These are phyloP conservation scores for Hemileccinum hortonii DNA, from an alignment of 1,284 basidiomycete genomes.

Conservation along the genomic window DNA sequence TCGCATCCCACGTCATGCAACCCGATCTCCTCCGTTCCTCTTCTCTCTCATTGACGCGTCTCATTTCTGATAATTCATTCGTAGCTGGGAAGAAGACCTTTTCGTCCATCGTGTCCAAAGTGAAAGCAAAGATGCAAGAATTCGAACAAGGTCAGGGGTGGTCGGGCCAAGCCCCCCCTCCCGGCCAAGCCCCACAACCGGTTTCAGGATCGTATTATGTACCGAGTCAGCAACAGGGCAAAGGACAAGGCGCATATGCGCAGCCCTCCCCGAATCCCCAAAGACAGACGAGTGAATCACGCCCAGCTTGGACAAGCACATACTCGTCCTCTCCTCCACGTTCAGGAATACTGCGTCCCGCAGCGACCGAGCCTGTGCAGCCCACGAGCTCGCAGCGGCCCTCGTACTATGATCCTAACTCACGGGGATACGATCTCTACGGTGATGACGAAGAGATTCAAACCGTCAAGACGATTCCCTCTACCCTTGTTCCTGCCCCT, in stretches of 20 bases:
- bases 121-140: conserved; percentile 78
- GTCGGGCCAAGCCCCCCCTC: conserved; percentile 13
- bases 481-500: not conserved
- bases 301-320: too few relatives aligned
- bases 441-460: conserved; percentile 17
- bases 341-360: conserved; percentile 13
- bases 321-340: conserved; percentile 14
- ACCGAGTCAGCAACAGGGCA: conserved; percentile 1
- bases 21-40: not conserved
- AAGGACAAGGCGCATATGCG: conserved; percentile 5
- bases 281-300: conserved; percentile 5
- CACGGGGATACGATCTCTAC: conserved; percentile 30
- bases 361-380: conserved; percentile 7
- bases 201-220: not conserved
- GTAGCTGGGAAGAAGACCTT: conserved; percentile 77
- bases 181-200: conserved; percentile 2
- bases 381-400: conserved; percentile 3
- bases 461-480: conserved; percentile 4
- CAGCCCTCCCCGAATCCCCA: conserved; percentile 2
- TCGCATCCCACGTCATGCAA: too few relatives aligned
- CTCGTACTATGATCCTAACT: conserved; percentile 43
- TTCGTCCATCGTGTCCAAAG: conserved; percentile 65
- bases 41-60: not conserved
- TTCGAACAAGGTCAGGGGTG: conserved; percentile 52
- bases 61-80: not conserved